Percentiles rank a stretch among this genome's conserved stretches.
These are phyloP conservation scores for Termitomyces sp. DNA, from an alignment of 768 basidiomycete species.

Conservation along the genomic window DNA sequence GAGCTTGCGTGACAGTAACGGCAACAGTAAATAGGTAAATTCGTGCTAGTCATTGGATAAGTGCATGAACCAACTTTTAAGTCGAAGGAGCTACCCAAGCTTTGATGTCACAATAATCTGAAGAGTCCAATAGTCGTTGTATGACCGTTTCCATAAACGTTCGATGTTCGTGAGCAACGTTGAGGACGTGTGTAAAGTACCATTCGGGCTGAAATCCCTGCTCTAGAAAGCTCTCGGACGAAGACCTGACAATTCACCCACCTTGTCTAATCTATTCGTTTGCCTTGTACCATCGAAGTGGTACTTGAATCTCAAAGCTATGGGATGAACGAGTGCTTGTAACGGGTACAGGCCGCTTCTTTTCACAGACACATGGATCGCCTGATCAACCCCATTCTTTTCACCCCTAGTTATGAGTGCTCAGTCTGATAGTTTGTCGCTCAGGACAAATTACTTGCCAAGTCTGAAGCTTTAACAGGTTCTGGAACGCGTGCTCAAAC, in stretches of 20 bases:
- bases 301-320: conserved; percentile 87
- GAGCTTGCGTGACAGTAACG: conserved; percentile 74
- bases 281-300: conserved; percentile 87
- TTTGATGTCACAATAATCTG: conserved; percentile 60
- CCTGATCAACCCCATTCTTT: conserved; percentile 28
- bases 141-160: conserved; percentile 74
- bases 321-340: conserved; percentile 78
- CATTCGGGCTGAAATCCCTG: conserved; percentile 75
- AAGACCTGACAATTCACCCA: conserved; percentile 19
- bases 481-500: conserved; percentile 78
- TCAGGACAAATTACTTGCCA: conserved; percentile 50
- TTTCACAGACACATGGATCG: conserved; percentile 19
- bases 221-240: not conserved
- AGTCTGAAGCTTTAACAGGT: conserved; percentile 72
- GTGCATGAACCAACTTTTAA: not conserved
- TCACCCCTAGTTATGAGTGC: conserved; percentile 41
- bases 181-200: conserved; percentile 91
- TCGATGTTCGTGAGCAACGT: conserved; percentile 82
- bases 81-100: conserved; percentile 59
- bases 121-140: conserved; percentile 64
- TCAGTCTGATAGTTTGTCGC: not conserved
- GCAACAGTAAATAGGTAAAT: conserved; percentile 76
- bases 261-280: conserved; percentile 94
- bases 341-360: conserved; percentile 76
- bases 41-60: conserved; percentile 54